A percentile compares a stretch with the other conserved stretches of the same genome.
These are phyloP conservation scores for Claviceps sp. DNA, from an alignment of 2,329 filamentous ascomycete genomes.

Conservation along the genomic window DNA sequence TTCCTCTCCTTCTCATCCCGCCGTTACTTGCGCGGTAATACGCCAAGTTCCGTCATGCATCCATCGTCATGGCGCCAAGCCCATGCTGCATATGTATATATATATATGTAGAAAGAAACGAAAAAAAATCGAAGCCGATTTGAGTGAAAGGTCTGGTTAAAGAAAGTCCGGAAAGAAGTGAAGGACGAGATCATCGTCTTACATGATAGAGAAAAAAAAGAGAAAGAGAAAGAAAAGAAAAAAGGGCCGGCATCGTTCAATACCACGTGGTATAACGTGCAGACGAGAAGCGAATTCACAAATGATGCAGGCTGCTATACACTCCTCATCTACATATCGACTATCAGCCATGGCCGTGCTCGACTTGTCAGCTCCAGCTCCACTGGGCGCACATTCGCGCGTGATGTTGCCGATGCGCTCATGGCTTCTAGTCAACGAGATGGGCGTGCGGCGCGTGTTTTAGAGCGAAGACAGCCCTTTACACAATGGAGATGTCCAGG, in stretches of 20 bases:
- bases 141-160: neutral
- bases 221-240: slow-evolving; percentile 10
- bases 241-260: slow-evolving; percentile 18
- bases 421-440: neutral
- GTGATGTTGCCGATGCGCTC: neutral
- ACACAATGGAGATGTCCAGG: slow-evolving; percentile 13
- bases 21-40: slow-evolving; percentile 3
- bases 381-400: neutral
- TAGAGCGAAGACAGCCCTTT: slow-evolving; percentile 6
- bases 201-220: slow-evolving; percentile 6
- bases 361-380: neutral
- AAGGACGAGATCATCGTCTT: slow-evolving; percentile 6
- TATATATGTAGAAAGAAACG: neutral
- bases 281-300: slow-evolving; percentile 20
- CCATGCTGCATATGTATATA: slow-evolving; percentile 4
- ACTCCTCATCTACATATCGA: slow-evolving; percentile 3
- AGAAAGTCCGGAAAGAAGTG: neutral
- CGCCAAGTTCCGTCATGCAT: slow-evolving; percentile 7
- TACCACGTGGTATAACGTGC: slow-evolving; percentile 22
- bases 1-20: slow-evolving; percentile 3
- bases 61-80: slow-evolving; percentile 9
- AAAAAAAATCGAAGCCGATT: neutral
- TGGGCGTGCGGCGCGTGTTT: neutral
- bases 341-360: neutral
- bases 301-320: neutral